These are phyloP conservation scores for Meira nashicola DNA, from an alignment of 1,284 basidiomycete species.

Conservation along the genomic window DNA sequence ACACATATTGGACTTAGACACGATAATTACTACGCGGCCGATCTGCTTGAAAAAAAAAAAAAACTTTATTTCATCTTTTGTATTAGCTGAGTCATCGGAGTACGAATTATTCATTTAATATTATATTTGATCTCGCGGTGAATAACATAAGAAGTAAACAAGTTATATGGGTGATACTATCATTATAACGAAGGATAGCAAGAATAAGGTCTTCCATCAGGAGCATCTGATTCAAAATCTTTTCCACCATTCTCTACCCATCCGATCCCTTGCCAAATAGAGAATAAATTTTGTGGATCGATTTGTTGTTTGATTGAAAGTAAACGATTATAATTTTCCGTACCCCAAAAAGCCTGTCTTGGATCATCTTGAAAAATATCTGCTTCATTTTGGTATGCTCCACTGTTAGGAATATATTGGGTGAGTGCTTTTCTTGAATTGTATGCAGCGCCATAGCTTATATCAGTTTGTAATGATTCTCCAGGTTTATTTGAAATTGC, in stretches of 20 bases:
- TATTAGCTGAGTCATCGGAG: too few relatives aligned
- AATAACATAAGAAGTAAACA: too few relatives aligned
- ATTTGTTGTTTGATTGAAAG: slow-evolving; percentile 15
- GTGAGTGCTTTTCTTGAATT: slow-evolving; percentile 7
- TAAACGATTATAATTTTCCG: slow-evolving; percentile 13
- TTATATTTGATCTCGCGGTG: too few relatives aligned
- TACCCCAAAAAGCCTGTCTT: slow-evolving; percentile 15
- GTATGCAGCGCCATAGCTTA: neutral
- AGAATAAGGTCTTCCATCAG: neutral
- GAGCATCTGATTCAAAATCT: neutral
- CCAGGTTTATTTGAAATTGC: neutral
- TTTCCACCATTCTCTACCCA: neutral
- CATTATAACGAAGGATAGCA: neutral
- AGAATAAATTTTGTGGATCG: slow-evolving; percentile 18
- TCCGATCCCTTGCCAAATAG: neutral
- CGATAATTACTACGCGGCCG: too few relatives aligned
- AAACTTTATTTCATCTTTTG: too few relatives aligned
- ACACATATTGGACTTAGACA: too few relatives aligned
- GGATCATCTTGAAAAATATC: slow-evolving; percentile 9
- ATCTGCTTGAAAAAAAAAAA: too few relatives aligned
- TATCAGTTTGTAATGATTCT: neutral
- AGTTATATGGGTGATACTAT: too few relatives aligned
- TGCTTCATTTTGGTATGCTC: slow-evolving; percentile 18
- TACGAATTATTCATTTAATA: too few relatives aligned
- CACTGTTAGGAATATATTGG: slow-evolving; percentile 1